Conservation (phyloP, 768 basidiomycete genomes). For the Baorangia bicolor region DNA sequence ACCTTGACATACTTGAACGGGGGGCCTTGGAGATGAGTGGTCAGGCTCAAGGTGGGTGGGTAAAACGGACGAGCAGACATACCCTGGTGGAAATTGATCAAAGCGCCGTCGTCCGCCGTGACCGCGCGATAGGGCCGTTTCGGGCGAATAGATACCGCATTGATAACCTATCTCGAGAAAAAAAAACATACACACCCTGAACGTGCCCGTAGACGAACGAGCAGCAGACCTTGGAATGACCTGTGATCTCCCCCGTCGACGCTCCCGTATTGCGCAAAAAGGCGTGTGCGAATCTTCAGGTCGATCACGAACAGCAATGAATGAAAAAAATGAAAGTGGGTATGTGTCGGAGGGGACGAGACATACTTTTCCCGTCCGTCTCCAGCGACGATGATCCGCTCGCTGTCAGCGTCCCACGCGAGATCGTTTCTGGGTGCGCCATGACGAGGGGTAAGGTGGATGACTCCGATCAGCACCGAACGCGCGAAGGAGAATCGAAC, state of each 20-base stretch:
- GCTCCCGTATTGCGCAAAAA: conserved; percentile 84
- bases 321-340: neutral
- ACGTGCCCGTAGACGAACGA: neutral
- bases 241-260: conserved; percentile 84
- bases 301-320: neutral
- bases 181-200: neutral
- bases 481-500: neutral
- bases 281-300: conserved; percentile 70
- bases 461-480: neutral
- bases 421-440: conserved; percentile 74
- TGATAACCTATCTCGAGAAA: conserved; percentile 57
- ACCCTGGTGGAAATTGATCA: conserved; percentile 83
- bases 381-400: conserved; percentile 92
- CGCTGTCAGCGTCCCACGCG: conserved; percentile 95
- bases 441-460: neutral
- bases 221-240: conserved; percentile 75
- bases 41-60: neutral
- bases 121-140: conserved; percentile 90
- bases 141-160: conserved; percentile 83
- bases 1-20: conserved; percentile 92
- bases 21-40: conserved; percentile 43
- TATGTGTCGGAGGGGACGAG: neutral
- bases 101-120: conserved; percentile 82
- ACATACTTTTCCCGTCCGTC: conserved; percentile 84
- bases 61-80: conserved; percentile 4